Base-by-base conservation (phyloP, 2,329 filamentous ascomycete genomes). In the Setomelanomma holmii region DNA sequence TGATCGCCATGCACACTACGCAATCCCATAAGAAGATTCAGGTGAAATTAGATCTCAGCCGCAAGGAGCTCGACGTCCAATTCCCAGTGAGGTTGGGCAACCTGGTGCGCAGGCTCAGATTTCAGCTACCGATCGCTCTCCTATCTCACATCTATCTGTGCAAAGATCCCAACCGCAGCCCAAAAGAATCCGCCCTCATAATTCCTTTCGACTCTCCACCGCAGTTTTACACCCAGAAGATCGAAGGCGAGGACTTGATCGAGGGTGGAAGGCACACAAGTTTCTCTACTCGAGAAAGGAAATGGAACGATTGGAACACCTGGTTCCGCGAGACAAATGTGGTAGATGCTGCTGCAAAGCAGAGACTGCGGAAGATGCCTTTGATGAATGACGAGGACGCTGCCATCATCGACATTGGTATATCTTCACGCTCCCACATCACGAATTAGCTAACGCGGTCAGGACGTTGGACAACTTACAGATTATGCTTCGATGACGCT, bases 281-380 rank as follows among this genome's bases (percentile, higher is more conserved):
- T 10, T 62, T 68, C 14, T 43, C 56, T 10, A 65, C 4, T 5
- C 59, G 55, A 17, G 73, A 42, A 60, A 68, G 12, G 66, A 45
- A 36, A n/a, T 89, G 86, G 86, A 78, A 71, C 40, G 82, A 84
- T 19, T 76, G 77, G 53, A 79, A 84, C 56, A 75, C 78, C 0
- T 89, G 86, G 86, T 84, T 79, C 50, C 81, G 88, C 17, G 85
- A 88, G 60, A 89, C 86, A 0, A 81, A 86, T 55, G 82, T 90
- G 20, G 78, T 83, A n/a, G 76, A 79, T 49, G 66, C 78, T 30
- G 75, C 7, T 6, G 55, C 45, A 14, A 38, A 50, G 20, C 58
- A 68, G 7, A 58, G 56, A 2, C 23, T 69, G 8, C 49, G 56
- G 16, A 40, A n/a, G 1, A 34, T 44, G 14, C 69, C 73, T 1